Percentiles rank a stretch among this genome's conserved stretches.
Evolutionary conservation across 805 yeast species (phyloP).

Genomic region (Zygosaccharomyces siamensis): DNA sequence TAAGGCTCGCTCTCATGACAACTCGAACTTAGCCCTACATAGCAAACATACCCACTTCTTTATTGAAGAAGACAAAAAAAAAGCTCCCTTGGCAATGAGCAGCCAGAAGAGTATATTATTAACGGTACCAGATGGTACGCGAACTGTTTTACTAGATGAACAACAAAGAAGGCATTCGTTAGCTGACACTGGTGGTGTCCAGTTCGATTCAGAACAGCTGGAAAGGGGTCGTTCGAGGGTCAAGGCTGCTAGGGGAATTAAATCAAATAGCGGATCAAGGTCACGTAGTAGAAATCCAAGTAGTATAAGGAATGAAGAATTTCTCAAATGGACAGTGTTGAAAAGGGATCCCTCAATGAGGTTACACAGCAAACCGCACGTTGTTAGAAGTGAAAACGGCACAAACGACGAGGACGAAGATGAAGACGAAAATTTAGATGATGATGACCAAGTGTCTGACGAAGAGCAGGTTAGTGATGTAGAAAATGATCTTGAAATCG

Average conservation of each 20-base stretch:
- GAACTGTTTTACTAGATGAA: slow-evolving; percentile 4
- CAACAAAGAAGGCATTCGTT: background rate
- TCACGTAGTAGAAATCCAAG: slow-evolving; percentile 32
- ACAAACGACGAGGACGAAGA: slow-evolving; percentile 50
- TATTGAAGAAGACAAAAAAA: no score
- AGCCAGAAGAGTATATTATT: slow-evolving; percentile 23
- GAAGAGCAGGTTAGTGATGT: slow-evolving; percentile 39
- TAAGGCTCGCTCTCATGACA: background rate
- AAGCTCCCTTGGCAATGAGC: background rate
- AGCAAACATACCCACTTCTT: background rate
- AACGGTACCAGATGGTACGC: slow-evolving; percentile 22
- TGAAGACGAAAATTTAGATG: slow-evolving; percentile 44
- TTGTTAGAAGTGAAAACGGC: slow-evolving; percentile 13
- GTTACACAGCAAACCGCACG: slow-evolving; percentile 26
- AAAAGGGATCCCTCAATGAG: slow-evolving; percentile 73
- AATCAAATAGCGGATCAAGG: slow-evolving; percentile 24
- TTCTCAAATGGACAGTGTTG: slow-evolving; percentile 59
- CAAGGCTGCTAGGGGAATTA: slow-evolving; percentile 13
- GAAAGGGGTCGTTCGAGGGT: slow-evolving; percentile 31
- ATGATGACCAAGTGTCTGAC: slow-evolving; percentile 37
- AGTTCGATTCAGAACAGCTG: slow-evolving; percentile 29
- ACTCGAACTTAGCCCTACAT: background rate
- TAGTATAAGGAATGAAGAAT: slow-evolving; percentile 34
- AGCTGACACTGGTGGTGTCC: slow-evolving; percentile 17
- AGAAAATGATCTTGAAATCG: slow-evolving; percentile 32